These are phyloP conservation scores for Talaromyces albobiverticillius DNA, from an alignment of 2,329 filamentous ascomycete genomes.

Conservation along the genomic window DNA sequence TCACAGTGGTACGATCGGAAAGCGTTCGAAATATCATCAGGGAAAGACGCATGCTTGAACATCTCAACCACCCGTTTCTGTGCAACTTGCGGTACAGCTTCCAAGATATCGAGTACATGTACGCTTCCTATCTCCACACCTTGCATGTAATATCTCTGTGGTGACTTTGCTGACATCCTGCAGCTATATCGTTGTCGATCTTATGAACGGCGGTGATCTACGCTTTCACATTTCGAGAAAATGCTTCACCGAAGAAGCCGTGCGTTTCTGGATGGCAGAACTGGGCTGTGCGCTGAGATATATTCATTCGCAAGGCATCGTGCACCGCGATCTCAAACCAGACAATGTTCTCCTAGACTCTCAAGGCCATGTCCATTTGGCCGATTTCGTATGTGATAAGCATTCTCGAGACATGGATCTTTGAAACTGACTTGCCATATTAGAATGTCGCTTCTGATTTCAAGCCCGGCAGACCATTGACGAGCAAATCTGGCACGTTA, in stretches of 20 bases:
- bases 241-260: conserved; percentile 94
- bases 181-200: conserved; percentile 87
- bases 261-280: conserved; percentile 95
- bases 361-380: conserved; percentile 92
- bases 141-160: conserved; percentile 2
- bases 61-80: conserved; percentile 95
- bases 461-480: conserved; percentile 74
- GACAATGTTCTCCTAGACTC: conserved; percentile 87
- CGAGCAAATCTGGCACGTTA: conserved; percentile 93
- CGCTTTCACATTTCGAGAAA: conserved; percentile 98
- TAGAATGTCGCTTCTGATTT: conserved; percentile 97
- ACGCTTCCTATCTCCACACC: conserved; percentile 43
- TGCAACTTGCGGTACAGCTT: conserved; percentile 99
- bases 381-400: conserved; percentile 82
- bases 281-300: conserved; percentile 87
- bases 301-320: conserved; percentile 80
- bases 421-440: neutral
- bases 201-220: conserved; percentile 96
- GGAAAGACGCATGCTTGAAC: conserved; percentile 95
- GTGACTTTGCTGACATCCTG: conserved; percentile 21
- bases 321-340: conserved; percentile 87
- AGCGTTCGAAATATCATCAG: conserved; percentile 98
- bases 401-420: neutral
- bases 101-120: conserved; percentile 99
- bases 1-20: conserved; percentile 87